These are phyloP conservation scores for Phytophthora citrophthora DNA, from an alignment of 352 stramenopile genomes.

Conservation along the genomic window DNA sequence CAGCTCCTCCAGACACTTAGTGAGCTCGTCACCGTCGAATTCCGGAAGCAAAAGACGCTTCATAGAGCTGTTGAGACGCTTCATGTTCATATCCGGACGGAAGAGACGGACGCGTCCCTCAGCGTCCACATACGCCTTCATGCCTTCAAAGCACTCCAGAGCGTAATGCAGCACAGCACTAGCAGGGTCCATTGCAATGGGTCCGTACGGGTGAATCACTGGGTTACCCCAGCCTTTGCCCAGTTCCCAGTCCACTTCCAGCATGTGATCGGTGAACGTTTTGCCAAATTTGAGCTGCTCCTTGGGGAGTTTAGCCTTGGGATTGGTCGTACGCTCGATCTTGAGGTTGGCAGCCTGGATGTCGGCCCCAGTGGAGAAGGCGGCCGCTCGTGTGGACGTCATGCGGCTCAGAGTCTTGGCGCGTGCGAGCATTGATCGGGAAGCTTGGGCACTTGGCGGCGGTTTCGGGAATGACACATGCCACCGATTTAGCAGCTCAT, in stretches of 20 bases:
- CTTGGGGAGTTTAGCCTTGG: constrained; percentile 79
- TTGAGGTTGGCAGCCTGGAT: constrained; percentile 47
- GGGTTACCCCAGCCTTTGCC: constrained; percentile 87
- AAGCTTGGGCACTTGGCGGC: constrained; percentile 10
- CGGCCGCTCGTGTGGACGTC: constrained; percentile 21
- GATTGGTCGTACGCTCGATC: constrained; percentile 48
- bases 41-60: constrained; percentile 87
- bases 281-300: constrained; percentile 94
- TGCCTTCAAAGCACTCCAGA: constrained; percentile 95
- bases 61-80: constrained; percentile 95
- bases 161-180: constrained; percentile 95
- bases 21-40: constrained; percentile 93
- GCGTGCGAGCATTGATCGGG: constrained; percentile 17
- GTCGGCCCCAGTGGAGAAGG: constrained; percentile 34
- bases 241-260: constrained; percentile 93
- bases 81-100: constrained; percentile 97
- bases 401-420: constrained; percentile 24
- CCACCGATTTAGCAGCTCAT: not conserved
- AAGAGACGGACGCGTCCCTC: constrained; percentile 93
- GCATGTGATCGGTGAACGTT: constrained; percentile 97
- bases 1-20: constrained; percentile 90
- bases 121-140: constrained; percentile 94
- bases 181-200: constrained; percentile 93
- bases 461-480: constrained; percentile 23
- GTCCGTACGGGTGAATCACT: constrained; percentile 92